Evolutionary conservation across 768 basidiomycete species (phyloP), one percentile per base, ranked within the genome.

Genomic region (Lactarius quietus): DNA sequence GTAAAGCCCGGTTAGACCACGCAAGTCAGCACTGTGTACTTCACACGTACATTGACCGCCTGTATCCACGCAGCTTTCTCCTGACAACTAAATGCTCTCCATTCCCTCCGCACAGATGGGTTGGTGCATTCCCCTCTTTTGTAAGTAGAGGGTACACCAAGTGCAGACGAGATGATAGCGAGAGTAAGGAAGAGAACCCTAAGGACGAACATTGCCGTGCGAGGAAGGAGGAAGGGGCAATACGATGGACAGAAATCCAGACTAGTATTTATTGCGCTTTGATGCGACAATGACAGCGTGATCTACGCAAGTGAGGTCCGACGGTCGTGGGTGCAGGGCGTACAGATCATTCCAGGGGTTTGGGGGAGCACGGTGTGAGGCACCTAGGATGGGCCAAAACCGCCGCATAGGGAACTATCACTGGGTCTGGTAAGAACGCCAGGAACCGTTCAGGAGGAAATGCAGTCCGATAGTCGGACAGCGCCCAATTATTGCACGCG

Each of bases 1-100:
- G 14, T 18, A 51, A 26, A 26, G 14, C 14, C 12, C 15, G 14
- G 15, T 51, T 26, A 48, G 48, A 51, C 6, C 26, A 6, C 26
- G 48, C 4, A 7, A 26, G 26, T 15, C 26, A 51, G 48, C 26
- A 15, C 26, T 15, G 14, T 26, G 48, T 23, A 23, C 26, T 26
- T n/a, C 1, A 60, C 54, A 53, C 68, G 18, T 15, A 73, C 72
- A 31, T 73, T 72, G 38, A 72, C 63, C 18, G 73, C 70, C 8
- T 58, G 55, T 29, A 73, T 71, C 72, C 72, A 73, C 6, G 68
- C 73, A 4, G 65, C 67, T 36, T 66, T 66, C 52, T 73, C 66
- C 5, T 55, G 36, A 3, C 14, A 7, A 39, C 62, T 61, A 12
- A 73, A 57, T 36, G 56, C 57, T 45, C 72, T 64, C 73, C 73